Evolutionary conservation across 805 yeast species (phyloP).

Genomic region (Sugiyamaella smithiae): DNA sequence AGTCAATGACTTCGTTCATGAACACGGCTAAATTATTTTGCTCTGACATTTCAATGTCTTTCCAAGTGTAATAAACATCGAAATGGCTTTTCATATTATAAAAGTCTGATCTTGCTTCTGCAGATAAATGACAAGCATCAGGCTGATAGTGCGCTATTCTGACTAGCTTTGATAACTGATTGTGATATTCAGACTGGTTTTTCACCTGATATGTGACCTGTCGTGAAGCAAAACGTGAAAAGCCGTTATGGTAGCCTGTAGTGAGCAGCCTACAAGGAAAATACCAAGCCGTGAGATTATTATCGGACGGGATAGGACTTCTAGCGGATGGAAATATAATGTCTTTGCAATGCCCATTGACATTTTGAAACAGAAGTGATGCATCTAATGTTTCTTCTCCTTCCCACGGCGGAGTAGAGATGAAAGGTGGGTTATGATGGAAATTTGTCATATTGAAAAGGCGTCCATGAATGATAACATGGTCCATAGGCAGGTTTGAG

Average conservation of each 20-base stretch:
- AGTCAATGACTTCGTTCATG: constrained; percentile 73
- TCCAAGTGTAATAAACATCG: constrained; percentile 78
- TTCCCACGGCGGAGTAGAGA: constrained; percentile 36
- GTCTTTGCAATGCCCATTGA: constrained; percentile 85
- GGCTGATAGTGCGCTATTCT: constrained; percentile 56
- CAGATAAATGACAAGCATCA: constrained; percentile 76
- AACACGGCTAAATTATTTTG: constrained; percentile 67
- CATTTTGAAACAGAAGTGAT: constrained; percentile 82
- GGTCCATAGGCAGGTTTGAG: constrained; percentile 51
- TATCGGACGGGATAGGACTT: constrained; percentile 52
- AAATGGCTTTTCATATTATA: constrained; percentile 56
- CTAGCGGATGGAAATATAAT: constrained; percentile 61
- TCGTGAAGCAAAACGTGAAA: neutral
- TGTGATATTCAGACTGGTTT: constrained; percentile 1
- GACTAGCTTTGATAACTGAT: constrained; percentile 57
- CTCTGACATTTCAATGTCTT: constrained; percentile 57
- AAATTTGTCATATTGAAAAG: constrained; percentile 63
- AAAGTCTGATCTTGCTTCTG: constrained; percentile 56
- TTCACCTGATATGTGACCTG: neutral
- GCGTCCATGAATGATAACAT: constrained; percentile 69
- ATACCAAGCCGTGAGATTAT: constrained; percentile 70
- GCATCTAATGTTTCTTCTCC: constrained; percentile 25
- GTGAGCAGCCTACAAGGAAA: constrained; percentile 71
- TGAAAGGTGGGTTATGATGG: constrained; percentile 43
- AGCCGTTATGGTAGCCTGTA: constrained; percentile 27